phyloP scores from a whole-genome alignment of 768 basidiomycete genomes.

The Agaricus blazei region DNA sequence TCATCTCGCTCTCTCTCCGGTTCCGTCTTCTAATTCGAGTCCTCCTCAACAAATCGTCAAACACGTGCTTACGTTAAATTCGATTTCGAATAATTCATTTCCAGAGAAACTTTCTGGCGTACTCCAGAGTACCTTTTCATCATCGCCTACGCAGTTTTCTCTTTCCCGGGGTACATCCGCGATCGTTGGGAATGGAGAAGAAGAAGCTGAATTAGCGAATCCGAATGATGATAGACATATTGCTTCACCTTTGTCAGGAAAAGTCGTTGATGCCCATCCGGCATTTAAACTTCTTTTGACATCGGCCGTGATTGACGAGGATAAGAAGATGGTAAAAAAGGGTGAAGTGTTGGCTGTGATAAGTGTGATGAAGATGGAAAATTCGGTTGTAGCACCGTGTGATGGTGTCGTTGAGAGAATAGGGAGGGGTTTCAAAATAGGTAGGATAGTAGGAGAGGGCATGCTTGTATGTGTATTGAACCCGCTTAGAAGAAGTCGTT shows the following conservation, averaged over 20 bases:
- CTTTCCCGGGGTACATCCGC: conserved; percentile 28
- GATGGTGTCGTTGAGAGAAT: conserved; percentile 25
- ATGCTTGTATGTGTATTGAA: conserved; percentile 26
- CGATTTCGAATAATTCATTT: conserved; percentile 30
- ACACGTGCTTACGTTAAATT: conserved; percentile 26
- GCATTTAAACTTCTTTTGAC: conserved; percentile 16
- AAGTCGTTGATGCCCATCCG: conserved; percentile 30
- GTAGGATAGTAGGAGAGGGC: conserved; percentile 29
- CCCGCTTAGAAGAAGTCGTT: background rate
- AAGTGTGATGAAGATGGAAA: conserved; percentile 41
- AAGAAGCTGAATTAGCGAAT: conserved; percentile 29
- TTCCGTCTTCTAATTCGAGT: background rate
- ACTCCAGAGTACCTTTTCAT: conserved; percentile 26
- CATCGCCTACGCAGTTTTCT: conserved; percentile 24
- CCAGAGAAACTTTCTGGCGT: conserved; percentile 29
- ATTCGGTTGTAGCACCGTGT: conserved; percentile 20
- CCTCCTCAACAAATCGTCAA: conserved; percentile 13
- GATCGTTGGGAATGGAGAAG: conserved; percentile 16
- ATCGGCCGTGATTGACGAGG: background rate
- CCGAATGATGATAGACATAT: conserved; percentile 26
- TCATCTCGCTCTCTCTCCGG: conserved; percentile 20
- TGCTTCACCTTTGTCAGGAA: conserved; percentile 29
- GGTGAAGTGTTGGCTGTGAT: conserved; percentile 29
- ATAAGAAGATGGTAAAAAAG: conserved; percentile 18
- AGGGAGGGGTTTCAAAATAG: conserved; percentile 27